A percentile compares a stretch with the other conserved stretches of the same genome.
Conservation (phyloP, 108 stramenopile species). For the Pseudonitzschia delicatissima region DNA sequence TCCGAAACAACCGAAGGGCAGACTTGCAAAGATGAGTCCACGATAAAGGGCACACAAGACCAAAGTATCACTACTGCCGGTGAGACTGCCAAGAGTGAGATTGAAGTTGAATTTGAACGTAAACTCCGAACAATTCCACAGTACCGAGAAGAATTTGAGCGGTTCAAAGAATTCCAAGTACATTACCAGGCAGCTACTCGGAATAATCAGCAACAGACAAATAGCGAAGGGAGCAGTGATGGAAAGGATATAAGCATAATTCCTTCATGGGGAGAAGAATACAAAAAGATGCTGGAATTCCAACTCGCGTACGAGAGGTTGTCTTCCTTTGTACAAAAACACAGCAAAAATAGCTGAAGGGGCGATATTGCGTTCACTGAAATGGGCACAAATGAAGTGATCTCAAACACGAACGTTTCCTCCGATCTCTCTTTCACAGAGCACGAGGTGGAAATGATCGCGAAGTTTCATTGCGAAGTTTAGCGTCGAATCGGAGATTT, state of each 20-base stretch:
- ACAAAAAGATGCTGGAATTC: constrained; percentile 2
- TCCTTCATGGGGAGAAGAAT: too few relatives aligned
- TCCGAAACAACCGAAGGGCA: neutral
- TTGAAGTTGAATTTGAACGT: neutral
- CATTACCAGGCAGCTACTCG: neutral
- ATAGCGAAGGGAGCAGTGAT: neutral
- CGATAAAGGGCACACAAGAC: neutral
- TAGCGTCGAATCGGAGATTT: too few relatives aligned
- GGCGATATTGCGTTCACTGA: too few relatives aligned
- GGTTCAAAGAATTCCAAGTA: constrained; percentile 1
- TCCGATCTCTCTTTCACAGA: too few relatives aligned
- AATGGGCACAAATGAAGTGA: too few relatives aligned
- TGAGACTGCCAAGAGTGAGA: neutral
- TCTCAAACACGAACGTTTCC: too few relatives aligned
- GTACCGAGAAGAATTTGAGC: constrained; percentile 6
- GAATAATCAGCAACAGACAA: too few relatives aligned
- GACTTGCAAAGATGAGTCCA: neutral
- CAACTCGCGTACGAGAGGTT: neutral
- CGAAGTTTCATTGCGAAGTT: too few relatives aligned
- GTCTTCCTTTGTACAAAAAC: neutral
- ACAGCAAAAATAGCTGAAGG: neutral
- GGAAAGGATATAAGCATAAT: neutral
- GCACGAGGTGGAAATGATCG: too few relatives aligned
- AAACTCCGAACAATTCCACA: neutral
- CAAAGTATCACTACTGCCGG: too few relatives aligned